These are phyloP conservation scores for Solanum hybrid DNA, from an alignment of 305 asterid genomes.

Conservation along the genomic window DNA sequence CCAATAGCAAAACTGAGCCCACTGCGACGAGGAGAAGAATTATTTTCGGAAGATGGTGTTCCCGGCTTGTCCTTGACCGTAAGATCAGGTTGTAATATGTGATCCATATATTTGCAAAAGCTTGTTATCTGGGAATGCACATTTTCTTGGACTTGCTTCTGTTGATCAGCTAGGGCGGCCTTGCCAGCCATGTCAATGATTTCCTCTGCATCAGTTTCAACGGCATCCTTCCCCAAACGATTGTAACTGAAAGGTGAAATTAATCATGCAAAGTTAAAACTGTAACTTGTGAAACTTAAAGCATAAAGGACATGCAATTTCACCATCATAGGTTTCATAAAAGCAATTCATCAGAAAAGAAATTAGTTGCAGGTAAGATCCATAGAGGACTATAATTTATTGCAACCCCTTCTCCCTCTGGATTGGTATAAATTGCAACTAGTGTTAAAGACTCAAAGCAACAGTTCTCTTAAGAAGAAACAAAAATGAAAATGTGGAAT, in stretches of 20 bases:
- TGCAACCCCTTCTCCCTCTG: background rate
- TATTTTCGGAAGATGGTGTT: constrained; percentile 29
- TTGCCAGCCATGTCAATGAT: constrained; percentile 68
- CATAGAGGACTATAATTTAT: background rate
- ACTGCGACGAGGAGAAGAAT: constrained; percentile 42
- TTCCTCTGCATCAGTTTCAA: constrained; percentile 84
- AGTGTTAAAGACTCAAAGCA: background rate
- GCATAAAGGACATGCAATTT: background rate
- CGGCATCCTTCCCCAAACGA: constrained; percentile 70
- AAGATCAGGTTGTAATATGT: constrained; percentile 51
- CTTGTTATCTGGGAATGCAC: constrained; percentile 55
- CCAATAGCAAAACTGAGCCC: constrained; percentile 88
- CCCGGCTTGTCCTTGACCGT: constrained; percentile 7
- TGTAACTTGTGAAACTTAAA: background rate
- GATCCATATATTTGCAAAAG: constrained; percentile 63
- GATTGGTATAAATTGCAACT: background rate
- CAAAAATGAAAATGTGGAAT: background rate
- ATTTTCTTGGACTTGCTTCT: constrained; percentile 85
- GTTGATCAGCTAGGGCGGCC: constrained; percentile 64
- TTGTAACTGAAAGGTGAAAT: constrained; percentile 46
- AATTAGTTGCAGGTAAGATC: background rate
- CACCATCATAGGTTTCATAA: background rate
- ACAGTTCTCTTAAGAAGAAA: background rate
- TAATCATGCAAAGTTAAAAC: constrained; percentile 9
- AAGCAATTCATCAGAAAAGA: background rate